Base-by-base conservation (phyloP, 176 grass and related monocot species). In the Phoenix roebelenii region DNA sequence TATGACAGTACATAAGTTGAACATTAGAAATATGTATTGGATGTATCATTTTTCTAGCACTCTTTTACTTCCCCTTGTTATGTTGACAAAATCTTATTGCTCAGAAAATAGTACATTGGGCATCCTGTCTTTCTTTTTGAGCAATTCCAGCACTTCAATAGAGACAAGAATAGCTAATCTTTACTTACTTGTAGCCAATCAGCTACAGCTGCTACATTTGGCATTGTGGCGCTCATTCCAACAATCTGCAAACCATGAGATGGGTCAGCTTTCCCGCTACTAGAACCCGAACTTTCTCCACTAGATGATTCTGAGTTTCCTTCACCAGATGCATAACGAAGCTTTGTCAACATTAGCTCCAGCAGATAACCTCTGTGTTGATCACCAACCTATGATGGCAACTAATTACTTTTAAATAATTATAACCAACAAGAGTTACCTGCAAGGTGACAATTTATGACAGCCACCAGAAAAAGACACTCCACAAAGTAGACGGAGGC, bases 211-310 rank as follows among this genome's bases (percentile, higher is more conserved):
- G 77, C 86, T 39, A 96, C 81, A 18, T 96, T 96, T 67, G 92
- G 86, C 92, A 96, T 96, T 63, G 86, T 96, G 68, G 92, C 92
- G 74, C 92, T 96, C 92, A 96, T 96, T 54, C 87, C 86, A 66
- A 96, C 79, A 69, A 96, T 87, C 77, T 96, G 92, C 62, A 96
- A 87, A 54, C 80, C 86, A 76, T 72, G 80, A 77, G 77, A 59
- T 69, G 69, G 50, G 71, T 78, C 78, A 53, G 30, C 66, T 60
- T 90, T 87, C 70, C 80, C 83, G 66, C 92, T 82, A 65, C 83
- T 90, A 68, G 82, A 79, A 60, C 86, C 63, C 25, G 80, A 87
- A 51, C 57, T 79, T 74, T 90, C 86, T 29, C 61, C 83, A 59
- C 83, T 77, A 59, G 83, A 90, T 69, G 77, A 82, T 23, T 78